Evolutionary conservation across 192 early-diverging fungal genomes (phyloP).

Genomic region (Allomyces javanicus): DNA sequence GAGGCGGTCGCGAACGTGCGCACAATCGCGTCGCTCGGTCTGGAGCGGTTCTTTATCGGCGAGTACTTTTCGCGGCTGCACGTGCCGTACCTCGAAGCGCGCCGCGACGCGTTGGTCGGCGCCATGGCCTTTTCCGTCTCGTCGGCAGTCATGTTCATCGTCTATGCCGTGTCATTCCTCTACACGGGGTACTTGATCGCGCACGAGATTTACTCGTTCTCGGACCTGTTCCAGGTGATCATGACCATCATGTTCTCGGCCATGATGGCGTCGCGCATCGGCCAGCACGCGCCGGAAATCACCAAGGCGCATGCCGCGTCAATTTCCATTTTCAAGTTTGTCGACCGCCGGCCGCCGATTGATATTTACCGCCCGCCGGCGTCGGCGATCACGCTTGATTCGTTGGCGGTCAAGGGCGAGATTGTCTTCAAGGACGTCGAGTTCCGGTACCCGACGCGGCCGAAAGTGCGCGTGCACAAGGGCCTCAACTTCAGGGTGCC

Average conservation of each 20-base stretch:
- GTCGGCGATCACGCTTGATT: slow-evolving; percentile 14
- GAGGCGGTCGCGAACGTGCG: slow-evolving; percentile 72
- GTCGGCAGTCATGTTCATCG: slow-evolving; percentile 46
- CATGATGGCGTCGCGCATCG: slow-evolving; percentile 35
- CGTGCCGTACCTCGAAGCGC: slow-evolving; percentile 43
- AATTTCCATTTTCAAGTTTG: slow-evolving; percentile 39
- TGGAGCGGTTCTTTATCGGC: slow-evolving; percentile 48
- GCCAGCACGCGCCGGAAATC: slow-evolving; percentile 45
- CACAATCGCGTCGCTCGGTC: slow-evolving; percentile 62
- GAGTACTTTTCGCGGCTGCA: slow-evolving; percentile 38
- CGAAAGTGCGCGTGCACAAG: slow-evolving; percentile 31
- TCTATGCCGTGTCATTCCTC: slow-evolving; percentile 56
- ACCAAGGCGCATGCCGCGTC: slow-evolving; percentile 66
- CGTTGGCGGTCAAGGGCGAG: slow-evolving; percentile 29
- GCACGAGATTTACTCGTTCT: slow-evolving; percentile 18
- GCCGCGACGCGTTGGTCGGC: slow-evolving; percentile 36
- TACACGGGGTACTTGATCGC: slow-evolving; percentile 40
- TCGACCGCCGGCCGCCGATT: slow-evolving; percentile 53
- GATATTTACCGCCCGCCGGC: slow-evolving; percentile 24
- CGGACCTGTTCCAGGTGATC: slow-evolving; percentile 44
- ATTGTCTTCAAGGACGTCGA: slow-evolving; percentile 40
- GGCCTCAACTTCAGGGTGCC: slow-evolving; percentile 25
- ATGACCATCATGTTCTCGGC: slow-evolving; percentile 57
- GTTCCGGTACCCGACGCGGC: slow-evolving; percentile 48
- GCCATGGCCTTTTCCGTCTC: slow-evolving; percentile 53